Conservation (phyloP, 371 early-diverging fungal genomes). For the Mortierella sp. region DNA sequence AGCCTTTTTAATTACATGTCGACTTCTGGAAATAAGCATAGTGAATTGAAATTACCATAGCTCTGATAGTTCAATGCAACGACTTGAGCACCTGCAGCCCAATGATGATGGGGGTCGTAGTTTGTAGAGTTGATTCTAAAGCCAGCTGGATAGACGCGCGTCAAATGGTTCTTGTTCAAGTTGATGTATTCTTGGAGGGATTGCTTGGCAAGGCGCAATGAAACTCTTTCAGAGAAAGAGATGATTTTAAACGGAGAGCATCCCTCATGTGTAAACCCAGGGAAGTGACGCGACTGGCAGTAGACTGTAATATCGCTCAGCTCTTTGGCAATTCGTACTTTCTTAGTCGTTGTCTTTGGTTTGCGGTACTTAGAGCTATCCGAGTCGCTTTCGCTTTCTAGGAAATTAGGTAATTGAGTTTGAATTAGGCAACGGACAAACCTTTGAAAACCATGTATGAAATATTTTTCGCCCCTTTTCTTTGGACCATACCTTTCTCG, state of each 20-base stretch:
- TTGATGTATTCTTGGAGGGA: slow-evolving; percentile 59
- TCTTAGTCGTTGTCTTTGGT: slow-evolving; percentile 57
- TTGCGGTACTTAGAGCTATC: slow-evolving; percentile 40
- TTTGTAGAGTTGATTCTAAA: slow-evolving; percentile 81
- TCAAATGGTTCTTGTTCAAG: slow-evolving; percentile 66
- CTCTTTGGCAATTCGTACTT: slow-evolving; percentile 64
- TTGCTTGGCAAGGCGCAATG: slow-evolving; percentile 49
- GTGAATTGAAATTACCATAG: slow-evolving; percentile 48
- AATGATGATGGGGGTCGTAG: slow-evolving; percentile 81
- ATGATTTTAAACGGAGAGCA: slow-evolving; percentile 67
- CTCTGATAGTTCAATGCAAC: slow-evolving; percentile 91
- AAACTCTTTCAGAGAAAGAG: slow-evolving; percentile 74
- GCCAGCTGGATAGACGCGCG: slow-evolving; percentile 82
- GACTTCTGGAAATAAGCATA: neutral
- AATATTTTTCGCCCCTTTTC: neutral
- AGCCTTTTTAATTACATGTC: slow-evolving; percentile 17
- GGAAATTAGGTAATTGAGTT: too few species aligned
- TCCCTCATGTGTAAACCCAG: slow-evolving; percentile 60
- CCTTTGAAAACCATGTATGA: too few species aligned
- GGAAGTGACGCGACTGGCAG: slow-evolving; percentile 75
- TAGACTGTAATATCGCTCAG: slow-evolving; percentile 77
- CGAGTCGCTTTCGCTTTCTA: slow-evolving; percentile 54
- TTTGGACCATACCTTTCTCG: slow-evolving; percentile 32
- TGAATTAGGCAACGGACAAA: too few species aligned
- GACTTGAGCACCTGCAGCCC: slow-evolving; percentile 83